Evolutionary conservation across 257 asterid genomes (phyloP).

Genomic region (Solanum etuberosum): DNA sequence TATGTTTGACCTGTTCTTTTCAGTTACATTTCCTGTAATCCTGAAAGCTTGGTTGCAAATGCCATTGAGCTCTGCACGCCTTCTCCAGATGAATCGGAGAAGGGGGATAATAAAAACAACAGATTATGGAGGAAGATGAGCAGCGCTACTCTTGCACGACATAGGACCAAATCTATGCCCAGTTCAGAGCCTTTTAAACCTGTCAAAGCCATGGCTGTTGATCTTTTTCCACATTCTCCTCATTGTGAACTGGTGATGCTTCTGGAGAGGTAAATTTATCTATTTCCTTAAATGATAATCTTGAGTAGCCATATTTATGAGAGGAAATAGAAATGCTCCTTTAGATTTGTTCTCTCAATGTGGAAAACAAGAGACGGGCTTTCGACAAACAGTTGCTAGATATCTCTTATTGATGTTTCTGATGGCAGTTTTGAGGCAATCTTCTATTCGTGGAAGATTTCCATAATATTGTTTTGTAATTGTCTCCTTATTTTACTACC

Average conservation of each 20-base stretch:
- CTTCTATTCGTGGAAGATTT: neutral
- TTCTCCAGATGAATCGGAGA: slow-evolving; percentile 47
- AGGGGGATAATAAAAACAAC: slow-evolving; percentile 55
- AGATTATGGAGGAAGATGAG: slow-evolving; percentile 85
- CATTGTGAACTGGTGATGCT: slow-evolving; percentile 97
- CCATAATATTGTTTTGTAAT: neutral
- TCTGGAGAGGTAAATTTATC: slow-evolving; percentile 66
- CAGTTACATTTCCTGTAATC: slow-evolving; percentile 98
- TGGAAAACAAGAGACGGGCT: neutral
- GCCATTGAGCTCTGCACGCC: slow-evolving; percentile 99
- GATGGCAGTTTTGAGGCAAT: neutral
- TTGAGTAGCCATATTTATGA: neutral
- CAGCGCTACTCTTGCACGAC: slow-evolving; percentile 85
- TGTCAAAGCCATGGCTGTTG: slow-evolving; percentile 86
- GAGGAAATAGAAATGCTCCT: neutral
- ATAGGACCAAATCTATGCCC: slow-evolving; percentile 90
- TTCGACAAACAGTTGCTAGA: neutral
- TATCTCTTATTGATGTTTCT: neutral
- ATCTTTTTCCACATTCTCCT: slow-evolving; percentile 90
- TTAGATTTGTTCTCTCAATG: neutral
- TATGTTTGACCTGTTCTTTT: slow-evolving; percentile 7
- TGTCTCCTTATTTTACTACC: neutral
- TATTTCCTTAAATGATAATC: neutral
- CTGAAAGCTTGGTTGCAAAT: slow-evolving; percentile 94
- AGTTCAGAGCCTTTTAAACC: slow-evolving; percentile 83